Evolutionary conservation across 2,329 filamentous ascomycete species (phyloP).

Genomic region (Dactylellina parvicollis): DNA sequence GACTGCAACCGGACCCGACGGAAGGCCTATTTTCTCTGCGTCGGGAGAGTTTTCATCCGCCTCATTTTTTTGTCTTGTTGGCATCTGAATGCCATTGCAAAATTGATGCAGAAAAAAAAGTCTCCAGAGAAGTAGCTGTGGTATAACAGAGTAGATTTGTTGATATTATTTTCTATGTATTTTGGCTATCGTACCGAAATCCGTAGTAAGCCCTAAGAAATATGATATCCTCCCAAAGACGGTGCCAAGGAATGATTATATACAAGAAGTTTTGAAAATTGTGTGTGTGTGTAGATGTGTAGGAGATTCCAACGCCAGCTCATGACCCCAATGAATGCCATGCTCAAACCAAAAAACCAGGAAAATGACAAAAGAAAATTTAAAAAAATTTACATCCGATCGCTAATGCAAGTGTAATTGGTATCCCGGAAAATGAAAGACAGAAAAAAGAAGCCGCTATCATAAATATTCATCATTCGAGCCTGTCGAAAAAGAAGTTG

Average conservation of each 20-base stretch:
- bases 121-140: too few relatives aligned
- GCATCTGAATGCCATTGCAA: not conserved
- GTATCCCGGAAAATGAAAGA: slow-evolving; percentile 17
- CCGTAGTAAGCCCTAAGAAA: not conserved
- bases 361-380: not conserved
- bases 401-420: slow-evolving; percentile 22
- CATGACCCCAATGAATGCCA: not conserved
- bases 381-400: slow-evolving; percentile 5
- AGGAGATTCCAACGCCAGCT: slow-evolving; percentile 1
- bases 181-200: not conserved
- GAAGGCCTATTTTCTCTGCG: not conserved
- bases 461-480: slow-evolving; percentile 47
- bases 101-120: too few relatives aligned
- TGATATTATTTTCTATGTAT: not conserved
- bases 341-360: not conserved
- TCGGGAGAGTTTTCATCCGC: not conserved
- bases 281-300: not conserved
- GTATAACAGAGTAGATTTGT: too few relatives aligned
- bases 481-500: slow-evolving; percentile 32
- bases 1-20: slow-evolving; percentile 13
- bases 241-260: slow-evolving; percentile 58
- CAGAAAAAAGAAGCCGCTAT: slow-evolving; percentile 43
- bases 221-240: not conserved
- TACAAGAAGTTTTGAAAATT: slow-evolving; percentile 52
- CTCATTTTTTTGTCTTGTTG: not conserved